Evolutionary conservation across 441 rosid species (phyloP).

Genomic region (Brassica hybrid): DNA sequence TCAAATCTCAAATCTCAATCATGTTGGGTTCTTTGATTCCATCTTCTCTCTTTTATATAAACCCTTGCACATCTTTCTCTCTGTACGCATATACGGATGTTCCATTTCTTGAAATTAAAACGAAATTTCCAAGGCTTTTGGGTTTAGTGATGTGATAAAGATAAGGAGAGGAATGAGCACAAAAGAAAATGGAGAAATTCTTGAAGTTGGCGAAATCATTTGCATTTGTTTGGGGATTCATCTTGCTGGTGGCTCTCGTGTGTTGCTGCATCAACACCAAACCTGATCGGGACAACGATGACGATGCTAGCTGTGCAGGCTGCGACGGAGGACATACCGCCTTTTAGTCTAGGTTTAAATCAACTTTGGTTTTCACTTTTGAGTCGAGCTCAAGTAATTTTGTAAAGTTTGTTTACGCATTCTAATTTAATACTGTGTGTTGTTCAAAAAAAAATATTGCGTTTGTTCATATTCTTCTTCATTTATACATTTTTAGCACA

Average conservation of each 20-base stretch:
- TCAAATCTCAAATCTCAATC: constrained; percentile 27
- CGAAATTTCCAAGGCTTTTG: background rate
- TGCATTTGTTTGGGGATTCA: constrained; percentile 73
- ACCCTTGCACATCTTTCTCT: background rate
- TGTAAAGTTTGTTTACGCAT: no score
- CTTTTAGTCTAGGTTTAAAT: background rate
- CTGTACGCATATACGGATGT: background rate
- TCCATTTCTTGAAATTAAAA: constrained; percentile 4
- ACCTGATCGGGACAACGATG: constrained; percentile 44
- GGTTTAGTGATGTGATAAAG: constrained; percentile 2
- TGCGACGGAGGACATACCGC: constrained; percentile 52
- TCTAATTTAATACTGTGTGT: no score
- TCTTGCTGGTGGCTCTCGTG: constrained; percentile 60
- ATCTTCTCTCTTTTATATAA: constrained; percentile 1
- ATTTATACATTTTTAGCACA: no score
- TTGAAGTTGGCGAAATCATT: constrained; percentile 66
- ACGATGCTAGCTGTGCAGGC: constrained; percentile 51
- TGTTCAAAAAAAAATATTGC: no score
- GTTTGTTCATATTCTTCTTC: no score
- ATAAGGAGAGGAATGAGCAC: background rate
- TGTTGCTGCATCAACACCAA: constrained; percentile 77
- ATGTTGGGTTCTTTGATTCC: constrained; percentile 22
- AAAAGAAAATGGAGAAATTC: constrained; percentile 53
- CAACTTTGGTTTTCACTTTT: no score
- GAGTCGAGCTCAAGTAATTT: no score